Evolutionary conservation across 169 alveolate genomes (phyloP).

Genomic region (Plasmodium gonderi): DNA sequence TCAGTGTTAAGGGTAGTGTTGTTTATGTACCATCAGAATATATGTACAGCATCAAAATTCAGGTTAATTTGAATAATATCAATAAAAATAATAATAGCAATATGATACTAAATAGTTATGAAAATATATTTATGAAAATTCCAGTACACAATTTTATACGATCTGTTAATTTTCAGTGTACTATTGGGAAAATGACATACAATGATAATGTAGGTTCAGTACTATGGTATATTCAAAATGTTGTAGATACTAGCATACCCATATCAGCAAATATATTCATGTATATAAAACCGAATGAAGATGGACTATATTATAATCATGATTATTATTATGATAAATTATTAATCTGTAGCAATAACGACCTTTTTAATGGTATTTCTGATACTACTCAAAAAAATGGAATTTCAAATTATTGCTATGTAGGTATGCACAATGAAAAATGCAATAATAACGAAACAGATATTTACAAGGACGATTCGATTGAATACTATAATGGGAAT

Average conservation of each 20-base stretch:
- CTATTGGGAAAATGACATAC: slow-evolving; percentile 20
- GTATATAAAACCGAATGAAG: background rate
- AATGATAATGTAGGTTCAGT: slow-evolving; percentile 8
- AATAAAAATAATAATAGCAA: slow-evolving; percentile 1
- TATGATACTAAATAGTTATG: slow-evolving; percentile 29
- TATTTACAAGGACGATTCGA: background rate
- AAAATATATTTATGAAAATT: slow-evolving; percentile 29
- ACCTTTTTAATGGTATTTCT: background rate
- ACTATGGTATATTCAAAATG: slow-evolving; percentile 18
- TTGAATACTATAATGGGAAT: background rate
- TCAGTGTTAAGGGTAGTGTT: slow-evolving; percentile 24
- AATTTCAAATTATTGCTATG: background rate
- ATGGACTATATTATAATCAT: background rate
- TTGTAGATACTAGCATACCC: background rate
- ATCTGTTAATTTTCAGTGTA: slow-evolving; percentile 7
- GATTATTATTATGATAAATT: background rate
- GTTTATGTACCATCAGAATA: slow-evolving; percentile 5
- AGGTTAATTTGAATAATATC: slow-evolving; percentile 27
- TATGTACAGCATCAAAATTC: slow-evolving; percentile 53
- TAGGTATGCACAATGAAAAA: background rate
- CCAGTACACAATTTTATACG: slow-evolving; percentile 63
- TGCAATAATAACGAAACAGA: background rate
- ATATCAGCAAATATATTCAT: slow-evolving; percentile 23
- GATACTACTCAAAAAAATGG: background rate
- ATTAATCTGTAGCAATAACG: background rate